Percentiles rank a stretch among this genome's conserved stretches.
phyloP scores from a whole-genome alignment of 768 basidiomycete species.

The Boletus coccyginus region DNA sequence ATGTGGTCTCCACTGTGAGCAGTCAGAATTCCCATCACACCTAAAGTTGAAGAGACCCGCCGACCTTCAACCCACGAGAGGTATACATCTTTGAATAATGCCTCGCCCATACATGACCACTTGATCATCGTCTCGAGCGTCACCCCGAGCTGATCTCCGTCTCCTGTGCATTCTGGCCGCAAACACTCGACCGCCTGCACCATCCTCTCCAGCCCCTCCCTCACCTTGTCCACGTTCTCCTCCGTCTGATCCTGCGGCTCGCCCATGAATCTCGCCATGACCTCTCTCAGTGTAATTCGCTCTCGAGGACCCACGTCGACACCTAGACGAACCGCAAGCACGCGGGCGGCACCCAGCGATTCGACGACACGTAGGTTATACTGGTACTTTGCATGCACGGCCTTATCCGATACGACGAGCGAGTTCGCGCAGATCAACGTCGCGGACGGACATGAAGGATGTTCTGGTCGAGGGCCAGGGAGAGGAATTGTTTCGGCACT shows the following conservation, averaged over 20 bases:
- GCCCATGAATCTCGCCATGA: conserved; percentile 55
- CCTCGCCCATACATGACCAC: conserved; percentile 54
- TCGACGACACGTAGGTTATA: conserved; percentile 96
- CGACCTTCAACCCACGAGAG: conserved; percentile 78
- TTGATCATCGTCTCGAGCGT: conserved; percentile 73
- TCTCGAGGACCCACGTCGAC: conserved; percentile 37
- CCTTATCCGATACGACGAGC: conserved; percentile 79
- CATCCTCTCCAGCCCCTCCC: conserved; percentile 46
- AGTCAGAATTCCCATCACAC: not conserved
- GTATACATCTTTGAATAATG: conserved; percentile 63
- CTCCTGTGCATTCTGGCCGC: conserved; percentile 38
- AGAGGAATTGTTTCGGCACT: conserved; percentile 65
- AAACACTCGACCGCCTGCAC: conserved; percentile 50
- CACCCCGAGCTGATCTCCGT: conserved; percentile 54
- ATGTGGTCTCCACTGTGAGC: conserved; percentile 59
- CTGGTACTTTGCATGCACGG: conserved; percentile 65
- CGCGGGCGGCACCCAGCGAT: conserved; percentile 73
- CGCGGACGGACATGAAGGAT: conserved; percentile 24
- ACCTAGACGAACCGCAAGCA: conserved; percentile 62
- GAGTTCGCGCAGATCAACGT: conserved; percentile 42
- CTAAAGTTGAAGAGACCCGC: conserved; percentile 17
- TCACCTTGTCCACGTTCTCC: conserved; percentile 43
- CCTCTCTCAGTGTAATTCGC: conserved; percentile 64
- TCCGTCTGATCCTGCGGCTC: conserved; percentile 41
- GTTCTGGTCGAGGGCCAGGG: conserved; percentile 34